Percentiles rank a stretch among this genome's conserved stretches.
Evolutionary conservation across 352 stramenopile genomes (phyloP).

Genomic region (Pseudoperonospora humuli): DNA sequence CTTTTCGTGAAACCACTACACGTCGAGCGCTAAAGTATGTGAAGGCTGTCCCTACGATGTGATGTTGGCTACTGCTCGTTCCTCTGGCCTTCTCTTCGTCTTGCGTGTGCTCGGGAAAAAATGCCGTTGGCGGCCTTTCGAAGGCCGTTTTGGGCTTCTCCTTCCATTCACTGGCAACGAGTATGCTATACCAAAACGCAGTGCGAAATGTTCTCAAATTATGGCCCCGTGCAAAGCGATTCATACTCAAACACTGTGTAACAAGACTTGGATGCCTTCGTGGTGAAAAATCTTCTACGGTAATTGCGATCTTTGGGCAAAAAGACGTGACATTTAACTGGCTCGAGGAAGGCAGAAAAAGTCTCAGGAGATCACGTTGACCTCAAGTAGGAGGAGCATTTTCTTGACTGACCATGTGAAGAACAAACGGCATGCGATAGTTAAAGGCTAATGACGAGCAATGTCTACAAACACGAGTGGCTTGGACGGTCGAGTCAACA

Average conservation of each 20-base stretch:
- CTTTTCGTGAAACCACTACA: slow-evolving; percentile 20
- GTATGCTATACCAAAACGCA: not conserved
- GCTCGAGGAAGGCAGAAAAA: slow-evolving; percentile 1
- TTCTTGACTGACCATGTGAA: not conserved
- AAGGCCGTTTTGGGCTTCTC: slow-evolving; percentile 8
- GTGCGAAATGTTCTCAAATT: slow-evolving; percentile 6
- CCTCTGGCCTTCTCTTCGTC: slow-evolving; percentile 3
- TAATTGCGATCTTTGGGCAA: slow-evolving; percentile 10
- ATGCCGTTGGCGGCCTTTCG: slow-evolving; percentile 22
- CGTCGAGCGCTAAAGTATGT: not conserved
- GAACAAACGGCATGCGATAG: not conserved
- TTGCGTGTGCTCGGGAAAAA: slow-evolving; percentile 9
- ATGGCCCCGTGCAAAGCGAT: not conserved
- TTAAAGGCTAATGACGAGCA: not conserved
- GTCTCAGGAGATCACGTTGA: slow-evolving; percentile 1
- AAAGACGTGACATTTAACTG: slow-evolving; percentile 5
- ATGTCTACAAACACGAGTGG: not conserved
- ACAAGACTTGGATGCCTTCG: not conserved
- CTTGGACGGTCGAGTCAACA: not conserved
- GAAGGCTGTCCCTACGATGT: slow-evolving; percentile 3
- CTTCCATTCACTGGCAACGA: not conserved
- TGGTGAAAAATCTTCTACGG: slow-evolving; percentile 14
- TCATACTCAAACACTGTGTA: slow-evolving; percentile 7
- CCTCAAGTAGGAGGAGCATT: not conserved
- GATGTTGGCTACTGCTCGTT: slow-evolving; percentile 4